Evolutionary conservation across 139 green algal species (phyloP).

Genomic region (Chlamydomonas schloesseri): DNA sequence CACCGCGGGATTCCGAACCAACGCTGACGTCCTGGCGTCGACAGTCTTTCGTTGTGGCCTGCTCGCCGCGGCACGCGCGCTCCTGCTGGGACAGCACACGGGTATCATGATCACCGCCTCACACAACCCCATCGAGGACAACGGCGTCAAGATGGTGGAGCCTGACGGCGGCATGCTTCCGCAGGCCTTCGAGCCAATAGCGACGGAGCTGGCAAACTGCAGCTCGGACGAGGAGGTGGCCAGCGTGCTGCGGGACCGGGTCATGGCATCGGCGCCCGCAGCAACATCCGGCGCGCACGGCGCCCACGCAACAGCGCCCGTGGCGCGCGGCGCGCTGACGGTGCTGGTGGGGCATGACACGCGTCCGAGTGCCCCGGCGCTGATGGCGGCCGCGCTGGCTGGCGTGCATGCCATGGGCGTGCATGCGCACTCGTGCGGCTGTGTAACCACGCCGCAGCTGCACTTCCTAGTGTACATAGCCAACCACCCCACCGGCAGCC

Average conservation of each 20-base stretch:
- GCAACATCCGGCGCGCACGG: not conserved
- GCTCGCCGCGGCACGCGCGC: conserved; percentile 80
- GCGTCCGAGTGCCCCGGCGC: conserved; percentile 69
- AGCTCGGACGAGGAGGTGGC: conserved; percentile 54
- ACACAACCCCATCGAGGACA: conserved; percentile 95
- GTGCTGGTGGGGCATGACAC: conserved; percentile 88
- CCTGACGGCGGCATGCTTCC: conserved; percentile 85
- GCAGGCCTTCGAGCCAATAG: conserved; percentile 71
- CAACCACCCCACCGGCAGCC: not conserved
- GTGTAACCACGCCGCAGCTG: conserved; percentile 96
- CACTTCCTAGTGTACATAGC: conserved; percentile 80
- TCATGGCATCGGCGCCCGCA: not conserved
- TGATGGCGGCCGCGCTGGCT: conserved; percentile 73
- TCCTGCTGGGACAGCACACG: conserved; percentile 53
- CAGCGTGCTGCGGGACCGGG: not conserved
- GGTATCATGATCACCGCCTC: conserved; percentile 97
- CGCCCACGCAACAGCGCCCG: not conserved
- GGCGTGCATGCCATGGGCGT: conserved; percentile 73
- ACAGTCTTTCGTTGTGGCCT: conserved; percentile 92
- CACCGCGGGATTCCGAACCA: conserved; percentile 92
- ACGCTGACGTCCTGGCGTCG: conserved; percentile 76
- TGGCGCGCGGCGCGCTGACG: not conserved
- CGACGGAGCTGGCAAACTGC: conserved; percentile 82
- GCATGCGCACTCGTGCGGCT: conserved; percentile 61
- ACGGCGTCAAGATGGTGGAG: conserved; percentile 97